Base-by-base conservation (phyloP, 176 grass and related monocot genomes). In the Lolium perenne region DNA sequence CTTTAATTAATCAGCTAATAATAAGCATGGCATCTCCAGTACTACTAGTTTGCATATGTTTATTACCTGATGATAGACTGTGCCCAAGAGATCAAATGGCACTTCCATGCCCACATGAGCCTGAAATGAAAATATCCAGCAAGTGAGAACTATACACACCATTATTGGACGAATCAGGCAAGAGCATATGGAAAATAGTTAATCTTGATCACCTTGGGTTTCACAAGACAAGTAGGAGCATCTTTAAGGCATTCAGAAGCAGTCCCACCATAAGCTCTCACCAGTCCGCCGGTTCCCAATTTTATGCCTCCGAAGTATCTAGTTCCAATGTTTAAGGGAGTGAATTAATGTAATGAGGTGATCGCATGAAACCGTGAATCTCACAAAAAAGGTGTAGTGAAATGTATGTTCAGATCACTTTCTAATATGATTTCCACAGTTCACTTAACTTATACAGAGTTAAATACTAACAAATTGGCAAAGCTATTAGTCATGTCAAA, bases 291-390 rank as follows among this genome's bases (percentile, higher is more conserved):
- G 8, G 94, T 96, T 82, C 94, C 94, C 55, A 99, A 79, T 86
- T 96, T 96, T 90, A 99, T 99, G 84, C 97, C 97, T 87, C 92
- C 92, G 64, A 99, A 99, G 85, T 99, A 89, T 89, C 94, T 96
- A 83, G 49, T 76, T 71, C 17, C 25, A 71, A 48, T 32, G 43
- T 86, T 83, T 76, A 82, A 49, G n/a, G 76, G 14, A 76, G 8
- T 10, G 67, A 64, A 16, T 10, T 55, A 77, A 43, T 29, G 40
- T 45, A 76, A 66, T 86, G 49, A 22, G 43, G 55, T 14, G 77
- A 74, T 43, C 41, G 41, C 41, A 43, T 78, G 38, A 74, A 74
- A 3, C 51, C 10, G 2, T 13, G 4, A 55, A 26, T 40, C 48
- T 7, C 29, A 23, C 46, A 38, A 64, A 76, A 76, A 81, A 82